A percentile compares a stretch with the other conserved stretches of the same genome.
phyloP scores from a whole-genome alignment of 345 rosid genomes.

The Brassica napus region DNA sequence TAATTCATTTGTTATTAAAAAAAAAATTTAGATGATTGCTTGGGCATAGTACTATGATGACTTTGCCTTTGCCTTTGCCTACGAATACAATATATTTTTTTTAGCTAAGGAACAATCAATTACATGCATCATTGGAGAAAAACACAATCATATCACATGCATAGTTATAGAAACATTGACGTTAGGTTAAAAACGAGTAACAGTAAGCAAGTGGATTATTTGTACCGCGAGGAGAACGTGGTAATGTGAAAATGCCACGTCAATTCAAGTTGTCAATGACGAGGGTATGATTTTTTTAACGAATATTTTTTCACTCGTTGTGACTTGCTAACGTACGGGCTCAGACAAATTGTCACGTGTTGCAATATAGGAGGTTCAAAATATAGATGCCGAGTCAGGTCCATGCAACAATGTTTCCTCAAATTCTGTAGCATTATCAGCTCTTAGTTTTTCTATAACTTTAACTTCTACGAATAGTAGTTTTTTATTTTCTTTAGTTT shows the following conservation, averaged over 20 bases:
- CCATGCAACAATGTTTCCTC: constrained; percentile 31
- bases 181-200: constrained; percentile 8
- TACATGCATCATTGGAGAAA: background rate
- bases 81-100: background rate
- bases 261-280: constrained; percentile 25
- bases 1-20: too few relatives aligned
- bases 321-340: background rate
- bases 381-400: constrained; percentile 43
- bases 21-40: background rate
- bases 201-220: constrained; percentile 24
- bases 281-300: background rate
- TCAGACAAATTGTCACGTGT: constrained; percentile 41
- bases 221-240: constrained; percentile 27
- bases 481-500: background rate
- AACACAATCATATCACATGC: constrained; percentile 19
- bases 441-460: background rate
- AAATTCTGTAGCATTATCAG: background rate
- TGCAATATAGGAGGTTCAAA: background rate
- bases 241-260: constrained; percentile 21
- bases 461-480: background rate
- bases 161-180: background rate
- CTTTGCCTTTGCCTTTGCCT: background rate
- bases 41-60: background rate
- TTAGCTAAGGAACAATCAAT: background rate
- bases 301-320: background rate